A percentile compares a stretch with the other conserved stretches of the same genome.
phyloP scores from a whole-genome alignment of 306 rosid genomes.

The Astragalus membranaceus region DNA sequence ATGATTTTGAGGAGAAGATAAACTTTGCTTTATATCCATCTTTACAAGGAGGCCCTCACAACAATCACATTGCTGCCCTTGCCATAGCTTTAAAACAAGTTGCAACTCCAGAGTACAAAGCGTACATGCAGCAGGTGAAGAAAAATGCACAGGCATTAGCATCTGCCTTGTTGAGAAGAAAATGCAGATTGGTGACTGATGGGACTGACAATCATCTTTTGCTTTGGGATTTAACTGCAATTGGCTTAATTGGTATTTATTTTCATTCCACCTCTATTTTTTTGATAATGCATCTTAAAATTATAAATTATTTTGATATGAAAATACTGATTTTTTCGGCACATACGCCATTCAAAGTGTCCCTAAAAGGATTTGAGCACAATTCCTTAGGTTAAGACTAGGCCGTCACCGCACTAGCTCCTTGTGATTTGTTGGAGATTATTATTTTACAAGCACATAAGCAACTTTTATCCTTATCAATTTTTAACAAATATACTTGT shows the following conservation, averaged over 20 bases:
- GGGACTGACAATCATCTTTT: conserved; percentile 87
- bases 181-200: conserved; percentile 75
- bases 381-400: too few relatives aligned
- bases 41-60: conserved; percentile 91
- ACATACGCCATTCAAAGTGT: too few relatives aligned
- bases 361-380: too few relatives aligned
- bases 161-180: conserved; percentile 66
- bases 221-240: conserved; percentile 82
- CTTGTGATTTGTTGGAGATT: background rate
- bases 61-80: conserved; percentile 81
- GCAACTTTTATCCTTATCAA: background rate
- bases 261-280: background rate
- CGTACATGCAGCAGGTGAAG: conserved; percentile 71
- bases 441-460: background rate
- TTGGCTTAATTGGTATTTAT: conserved; percentile 56
- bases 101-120: conserved; percentile 67
- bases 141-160: conserved; percentile 85
- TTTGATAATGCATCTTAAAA: background rate
- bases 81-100: conserved; percentile 80
- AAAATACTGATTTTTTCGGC: background rate
- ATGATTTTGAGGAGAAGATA: conserved; percentile 76
- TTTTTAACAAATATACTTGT: background rate
- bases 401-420: too few relatives aligned
- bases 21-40: conserved; percentile 72
- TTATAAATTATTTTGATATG: background rate